Percentiles rank a stretch among this genome's conserved stretches.
Evolutionary conservation across 1,284 basidiomycete species (phyloP).

Genomic region (Cryptococcus floricola): DNA sequence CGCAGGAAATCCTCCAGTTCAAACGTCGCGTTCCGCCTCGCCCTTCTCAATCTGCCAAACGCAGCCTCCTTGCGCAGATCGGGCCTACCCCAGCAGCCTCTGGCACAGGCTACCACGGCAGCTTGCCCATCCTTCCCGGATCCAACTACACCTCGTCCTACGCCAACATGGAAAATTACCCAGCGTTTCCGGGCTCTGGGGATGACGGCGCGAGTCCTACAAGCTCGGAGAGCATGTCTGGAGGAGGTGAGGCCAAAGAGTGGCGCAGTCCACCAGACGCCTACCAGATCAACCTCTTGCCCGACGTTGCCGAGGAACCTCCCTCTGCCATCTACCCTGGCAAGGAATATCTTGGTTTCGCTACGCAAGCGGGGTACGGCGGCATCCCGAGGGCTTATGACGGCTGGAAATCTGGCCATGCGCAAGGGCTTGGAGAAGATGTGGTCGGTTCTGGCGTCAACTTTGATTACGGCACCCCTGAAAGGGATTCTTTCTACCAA

Average conservation of each 20-base stretch:
- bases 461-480: conserved; percentile 4
- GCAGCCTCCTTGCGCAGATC: too few species aligned
- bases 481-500: not conserved
- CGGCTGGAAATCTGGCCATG: not conserved
- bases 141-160: too few species aligned
- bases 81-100: too few species aligned
- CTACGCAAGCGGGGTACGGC: not conserved
- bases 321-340: conserved; percentile 6
- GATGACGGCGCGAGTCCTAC: conserved; percentile 23
- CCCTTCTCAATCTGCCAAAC: conserved; percentile 56
- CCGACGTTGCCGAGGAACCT: conserved; percentile 17
- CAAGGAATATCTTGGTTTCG: not conserved
- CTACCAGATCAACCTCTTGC: conserved; percentile 17
- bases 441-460: not conserved
- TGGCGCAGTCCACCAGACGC: conserved; percentile 27
- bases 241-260: not conserved
- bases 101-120: too few species aligned
- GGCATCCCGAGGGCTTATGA: not conserved
- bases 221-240: conserved; percentile 7
- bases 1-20: conserved; percentile 81
- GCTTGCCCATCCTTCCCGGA: too few species aligned
- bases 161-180: too few species aligned
- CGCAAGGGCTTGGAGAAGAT: too few species aligned
- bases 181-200: not conserved
- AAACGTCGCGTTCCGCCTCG: conserved; percentile 89